A percentile compares a stretch with the other conserved stretches of the same genome.
phyloP scores from a whole-genome alignment of 257 asterid genomes.

The Gynochthodes officinalis region DNA sequence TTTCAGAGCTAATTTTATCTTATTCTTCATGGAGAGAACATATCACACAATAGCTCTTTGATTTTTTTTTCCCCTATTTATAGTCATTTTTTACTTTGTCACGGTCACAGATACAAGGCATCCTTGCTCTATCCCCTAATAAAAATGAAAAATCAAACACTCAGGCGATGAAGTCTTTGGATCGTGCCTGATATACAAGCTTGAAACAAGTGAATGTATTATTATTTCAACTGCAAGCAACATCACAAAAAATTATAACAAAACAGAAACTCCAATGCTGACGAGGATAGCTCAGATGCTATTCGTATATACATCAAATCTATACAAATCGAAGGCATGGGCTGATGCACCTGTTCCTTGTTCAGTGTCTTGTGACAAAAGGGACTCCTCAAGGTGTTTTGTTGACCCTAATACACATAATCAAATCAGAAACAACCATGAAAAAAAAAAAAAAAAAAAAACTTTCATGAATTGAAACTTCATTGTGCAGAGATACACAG shows the following conservation, averaged over 20 bases:
- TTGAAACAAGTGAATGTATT: not conserved
- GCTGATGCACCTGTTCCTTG: not conserved
- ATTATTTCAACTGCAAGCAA: not conserved
- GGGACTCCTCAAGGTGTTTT: constrained; percentile 2
- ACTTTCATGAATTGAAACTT: no score
- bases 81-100: not conserved
- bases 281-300: constrained; percentile 7
- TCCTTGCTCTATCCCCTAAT: not conserved
- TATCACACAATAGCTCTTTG: no score
- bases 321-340: constrained; percentile 1
- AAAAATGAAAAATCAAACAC: not conserved
- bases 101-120: not conserved
- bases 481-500: no score
- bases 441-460: no score
- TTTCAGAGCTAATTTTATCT: not conserved
- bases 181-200: constrained; percentile 1
- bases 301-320: constrained; percentile 11
- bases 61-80: not conserved
- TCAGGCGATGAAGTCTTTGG: not conserved
- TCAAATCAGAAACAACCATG: constrained; percentile 3
- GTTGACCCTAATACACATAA: constrained; percentile 7
- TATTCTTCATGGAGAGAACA: constrained; percentile 7
- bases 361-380: not conserved
- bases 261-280: not conserved
- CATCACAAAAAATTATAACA: not conserved